Evolutionary conservation across 805 yeast genomes (phyloP).

Genomic region (Wickerhamiella dianesei): DNA sequence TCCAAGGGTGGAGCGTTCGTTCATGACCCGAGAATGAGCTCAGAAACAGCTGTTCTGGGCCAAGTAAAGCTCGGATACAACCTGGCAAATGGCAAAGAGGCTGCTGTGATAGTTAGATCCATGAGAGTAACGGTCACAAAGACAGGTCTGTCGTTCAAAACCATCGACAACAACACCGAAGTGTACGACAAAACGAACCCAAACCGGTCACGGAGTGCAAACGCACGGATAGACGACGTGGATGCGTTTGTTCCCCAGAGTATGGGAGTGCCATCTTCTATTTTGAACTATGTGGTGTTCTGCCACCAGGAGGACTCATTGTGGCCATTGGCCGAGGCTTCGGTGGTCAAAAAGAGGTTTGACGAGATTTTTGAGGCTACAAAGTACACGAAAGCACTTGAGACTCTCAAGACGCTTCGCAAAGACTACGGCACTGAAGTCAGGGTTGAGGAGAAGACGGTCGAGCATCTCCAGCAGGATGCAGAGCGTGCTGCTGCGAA

Average conservation of each 20-base stretch:
- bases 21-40: slow-evolving; percentile 65
- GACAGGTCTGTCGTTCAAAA: slow-evolving; percentile 62
- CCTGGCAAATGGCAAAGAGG: slow-evolving; percentile 50
- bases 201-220: slow-evolving; percentile 17
- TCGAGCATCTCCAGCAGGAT: slow-evolving; percentile 61
- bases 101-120: slow-evolving; percentile 73
- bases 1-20: slow-evolving; percentile 92
- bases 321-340: slow-evolving; percentile 89
- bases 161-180: slow-evolving; percentile 71
- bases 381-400: slow-evolving; percentile 82
- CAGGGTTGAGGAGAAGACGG: slow-evolving; percentile 62
- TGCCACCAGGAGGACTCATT: slow-evolving; percentile 95
- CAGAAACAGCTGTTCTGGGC: slow-evolving; percentile 67
- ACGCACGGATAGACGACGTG: slow-evolving; percentile 72
- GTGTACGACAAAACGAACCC: not conserved
- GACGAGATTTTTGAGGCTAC: slow-evolving; percentile 95
- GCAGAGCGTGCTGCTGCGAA: slow-evolving; percentile 56
- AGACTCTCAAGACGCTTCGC: slow-evolving; percentile 56
- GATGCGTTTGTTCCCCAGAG: slow-evolving; percentile 69
- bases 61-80: slow-evolving; percentile 81
- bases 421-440: slow-evolving; percentile 70
- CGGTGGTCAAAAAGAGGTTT: slow-evolving; percentile 74
- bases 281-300: slow-evolving; percentile 82
- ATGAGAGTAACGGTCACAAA: slow-evolving; percentile 51
- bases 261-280: slow-evolving; percentile 78